These are phyloP conservation scores for Diplodia intermedia DNA, from an alignment of 2,329 filamentous ascomycete species.

Conservation along the genomic window DNA sequence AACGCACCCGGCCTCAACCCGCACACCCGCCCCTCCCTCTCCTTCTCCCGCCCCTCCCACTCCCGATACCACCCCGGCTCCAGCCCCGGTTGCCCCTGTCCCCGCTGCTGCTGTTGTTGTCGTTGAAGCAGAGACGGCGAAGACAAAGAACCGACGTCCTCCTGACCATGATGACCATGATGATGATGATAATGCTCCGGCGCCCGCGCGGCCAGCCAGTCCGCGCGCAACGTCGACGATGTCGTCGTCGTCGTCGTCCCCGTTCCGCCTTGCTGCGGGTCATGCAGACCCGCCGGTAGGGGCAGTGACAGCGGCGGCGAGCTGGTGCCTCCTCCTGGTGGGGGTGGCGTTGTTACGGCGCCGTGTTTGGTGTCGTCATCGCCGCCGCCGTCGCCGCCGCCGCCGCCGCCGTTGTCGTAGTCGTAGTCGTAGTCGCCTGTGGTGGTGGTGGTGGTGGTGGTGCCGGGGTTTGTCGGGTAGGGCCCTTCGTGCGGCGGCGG, in stretches of 20 bases:
- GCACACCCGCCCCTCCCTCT: slow-evolving; percentile 6
- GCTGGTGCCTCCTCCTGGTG: background rate
- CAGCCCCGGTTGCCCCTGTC: background rate
- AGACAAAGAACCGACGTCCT: background rate
- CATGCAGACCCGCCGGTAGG: background rate
- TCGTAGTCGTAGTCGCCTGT: background rate
- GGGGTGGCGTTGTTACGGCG: background rate
- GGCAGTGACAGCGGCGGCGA: background rate
- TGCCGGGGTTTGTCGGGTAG: background rate
- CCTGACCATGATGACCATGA: too few species aligned
- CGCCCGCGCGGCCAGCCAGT: slow-evolving; percentile 22
- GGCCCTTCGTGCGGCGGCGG: slow-evolving; percentile 16
- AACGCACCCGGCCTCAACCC: slow-evolving; percentile 10
- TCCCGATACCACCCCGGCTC: background rate
- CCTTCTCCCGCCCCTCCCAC: background rate
- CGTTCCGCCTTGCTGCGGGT: background rate
- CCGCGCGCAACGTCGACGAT: background rate
- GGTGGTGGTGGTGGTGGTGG: background rate
- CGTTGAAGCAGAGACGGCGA: background rate
- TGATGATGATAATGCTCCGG: slow-evolving; percentile 3
- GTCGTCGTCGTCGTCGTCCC: too few species aligned
- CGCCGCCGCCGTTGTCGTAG: too few species aligned
- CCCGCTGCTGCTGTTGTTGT: background rate
- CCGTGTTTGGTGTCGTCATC: background rate
- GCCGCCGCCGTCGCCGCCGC: too few species aligned